Base-by-base conservation (phyloP, 2,329 filamentous ascomycete genomes). In the Alternaria dauci region DNA sequence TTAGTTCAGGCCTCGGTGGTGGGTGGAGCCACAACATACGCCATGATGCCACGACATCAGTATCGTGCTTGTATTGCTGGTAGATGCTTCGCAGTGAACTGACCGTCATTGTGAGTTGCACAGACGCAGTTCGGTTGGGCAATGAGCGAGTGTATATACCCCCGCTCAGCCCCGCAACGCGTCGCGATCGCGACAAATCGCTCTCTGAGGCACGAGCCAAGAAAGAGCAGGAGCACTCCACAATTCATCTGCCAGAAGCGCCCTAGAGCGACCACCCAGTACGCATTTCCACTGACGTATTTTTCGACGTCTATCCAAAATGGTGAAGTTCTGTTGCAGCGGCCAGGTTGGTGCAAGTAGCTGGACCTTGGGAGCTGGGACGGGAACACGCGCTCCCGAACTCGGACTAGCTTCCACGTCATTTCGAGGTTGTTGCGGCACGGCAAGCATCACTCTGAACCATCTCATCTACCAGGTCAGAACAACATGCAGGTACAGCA, bases 101-200 rank as follows among this genome's bases (percentile, higher is more conserved):
- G 26, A 9, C 26, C n/a, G 26, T n/a, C 44, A 32, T 47, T 23
- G n/a, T 32, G 6, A 8, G 18, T 6, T 38, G 6, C 16, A 18
- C 7, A 32, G 26, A 8, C 25, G 2, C 30, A 25, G 23, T 30
- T 20, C 26, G 12, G 20, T 23, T 23, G 20, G n/a, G 16, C 28
- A 26, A 30, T 14, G n/a, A n/a, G 48, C 14, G 48, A 41, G 26
- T 8, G 20, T 8, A 28, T 39, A 5, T 28, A 38, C 34, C 20
- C n/a, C 25, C 12, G 14, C 20, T n/a, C 36, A n/a, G 23, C 48
- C 48, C 34, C 14, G 23, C 48, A 34, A 36, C 48, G 25, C 48
- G 23, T 52, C 34, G 48, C 48, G 34, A 52, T 38, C 48, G 48
- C 48, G 48, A 52, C 11, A 11, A 39, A 39, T 39, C 36, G 48